Percentiles rank a stretch among this genome's conserved stretches.
These are phyloP conservation scores for Trichoderma endophyticum DNA, from an alignment of 2,329 filamentous ascomycete genomes.

Conservation along the genomic window DNA sequence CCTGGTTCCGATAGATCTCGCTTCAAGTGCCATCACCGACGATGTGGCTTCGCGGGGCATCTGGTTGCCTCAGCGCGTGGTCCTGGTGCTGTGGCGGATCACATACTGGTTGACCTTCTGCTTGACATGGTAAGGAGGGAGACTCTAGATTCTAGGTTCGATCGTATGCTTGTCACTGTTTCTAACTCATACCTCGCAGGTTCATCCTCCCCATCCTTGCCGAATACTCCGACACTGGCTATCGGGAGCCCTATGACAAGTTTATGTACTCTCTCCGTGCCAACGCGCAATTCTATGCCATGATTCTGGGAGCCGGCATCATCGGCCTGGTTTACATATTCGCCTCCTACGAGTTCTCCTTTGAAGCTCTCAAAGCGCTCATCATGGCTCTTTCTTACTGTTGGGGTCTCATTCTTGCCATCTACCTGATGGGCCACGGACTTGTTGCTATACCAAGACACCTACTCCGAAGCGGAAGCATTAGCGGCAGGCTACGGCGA, in stretches of 20 bases:
- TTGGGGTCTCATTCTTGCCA: slow-evolving; percentile 86
- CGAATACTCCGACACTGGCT: slow-evolving; percentile 92
- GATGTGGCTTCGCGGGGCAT: slow-evolving; percentile 73
- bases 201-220: slow-evolving; percentile 87
- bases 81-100: slow-evolving; percentile 89
- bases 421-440: slow-evolving; percentile 97
- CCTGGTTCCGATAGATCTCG: slow-evolving; percentile 92
- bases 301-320: slow-evolving; percentile 67
- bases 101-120: slow-evolving; percentile 96
- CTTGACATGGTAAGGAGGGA: slow-evolving; percentile 71
- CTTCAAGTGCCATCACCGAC: slow-evolving; percentile 73
- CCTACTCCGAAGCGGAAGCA: slow-evolving; percentile 74
- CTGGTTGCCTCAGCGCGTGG: slow-evolving; percentile 75
- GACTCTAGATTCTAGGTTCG: too few species aligned
- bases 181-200: slow-evolving; percentile 44
- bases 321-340: slow-evolving; percentile 81
- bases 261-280: slow-evolving; percentile 79
- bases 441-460: slow-evolving; percentile 84
- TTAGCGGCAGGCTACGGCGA: slow-evolving; percentile 68
- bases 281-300: slow-evolving; percentile 85
- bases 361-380: slow-evolving; percentile 72
- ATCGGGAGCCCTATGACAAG: slow-evolving; percentile 78
- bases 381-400: slow-evolving; percentile 94
- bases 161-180: not conserved
- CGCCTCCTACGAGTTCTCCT: slow-evolving; percentile 69